These are phyloP conservation scores for Colletotrichum filicis DNA, from an alignment of 2,329 filamentous ascomycete genomes.

Conservation along the genomic window DNA sequence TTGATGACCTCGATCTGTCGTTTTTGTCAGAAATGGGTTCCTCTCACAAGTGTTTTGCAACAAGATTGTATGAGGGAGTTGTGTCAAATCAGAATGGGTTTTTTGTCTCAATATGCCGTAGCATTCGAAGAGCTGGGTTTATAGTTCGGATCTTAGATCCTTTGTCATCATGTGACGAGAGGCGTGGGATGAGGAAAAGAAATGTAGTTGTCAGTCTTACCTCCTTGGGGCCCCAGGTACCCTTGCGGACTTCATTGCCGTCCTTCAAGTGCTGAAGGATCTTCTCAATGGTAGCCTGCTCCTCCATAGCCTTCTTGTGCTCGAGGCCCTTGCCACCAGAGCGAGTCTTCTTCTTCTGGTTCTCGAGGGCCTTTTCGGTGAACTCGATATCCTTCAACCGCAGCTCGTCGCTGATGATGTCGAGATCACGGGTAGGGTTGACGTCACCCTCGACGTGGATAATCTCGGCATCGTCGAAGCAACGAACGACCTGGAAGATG, in stretches of 20 bases:
- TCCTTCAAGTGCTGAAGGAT: slow-evolving; percentile 84
- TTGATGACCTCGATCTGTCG: slow-evolving; percentile 95
- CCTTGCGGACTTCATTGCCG: slow-evolving; percentile 94
- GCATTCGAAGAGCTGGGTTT: slow-evolving; percentile 99
- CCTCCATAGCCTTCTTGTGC: slow-evolving; percentile 96
- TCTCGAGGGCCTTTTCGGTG: slow-evolving; percentile 93
- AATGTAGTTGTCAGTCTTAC: slow-evolving; percentile 66
- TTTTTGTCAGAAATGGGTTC: slow-evolving; percentile 42
- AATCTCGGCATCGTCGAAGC: slow-evolving; percentile 99
- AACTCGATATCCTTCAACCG: slow-evolving; percentile 99
- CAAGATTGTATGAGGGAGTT: slow-evolving; percentile 35
- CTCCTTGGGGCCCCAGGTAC: slow-evolving; percentile 92
- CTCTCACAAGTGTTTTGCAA: slow-evolving; percentile 36
- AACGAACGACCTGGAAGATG: slow-evolving; percentile 96
- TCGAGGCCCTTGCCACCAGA: slow-evolving; percentile 95
- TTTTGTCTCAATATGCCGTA: slow-evolving; percentile 90
- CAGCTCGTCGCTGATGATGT: slow-evolving; percentile 97
- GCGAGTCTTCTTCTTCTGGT: slow-evolving; percentile 91
- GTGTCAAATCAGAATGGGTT: slow-evolving; percentile 28
- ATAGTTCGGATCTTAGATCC: slow-evolving; percentile 87
- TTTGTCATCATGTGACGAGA: slow-evolving; percentile 90
- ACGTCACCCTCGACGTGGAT: slow-evolving; percentile 99
- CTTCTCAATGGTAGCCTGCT: slow-evolving; percentile 93
- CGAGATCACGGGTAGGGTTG: slow-evolving; percentile 91
- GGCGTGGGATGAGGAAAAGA: slow-evolving; percentile 36